Evolutionary conservation across 2,329 filamentous ascomycete genomes (phyloP).

Genomic region (Hymenoscyphus albidus): DNA sequence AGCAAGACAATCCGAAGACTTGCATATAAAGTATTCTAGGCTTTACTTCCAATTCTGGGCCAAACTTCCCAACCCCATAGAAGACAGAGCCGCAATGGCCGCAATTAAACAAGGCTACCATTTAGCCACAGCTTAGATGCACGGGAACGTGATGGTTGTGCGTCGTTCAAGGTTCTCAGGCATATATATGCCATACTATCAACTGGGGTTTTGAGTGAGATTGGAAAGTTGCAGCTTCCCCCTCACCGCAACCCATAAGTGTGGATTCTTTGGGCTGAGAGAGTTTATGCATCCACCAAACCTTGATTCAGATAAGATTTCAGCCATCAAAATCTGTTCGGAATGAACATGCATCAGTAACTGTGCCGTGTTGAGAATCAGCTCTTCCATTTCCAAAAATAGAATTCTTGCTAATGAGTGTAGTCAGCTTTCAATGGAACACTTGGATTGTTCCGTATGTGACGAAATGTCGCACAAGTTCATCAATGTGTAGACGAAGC

Average conservation of each 20-base stretch:
- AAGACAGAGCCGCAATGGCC: not conserved
- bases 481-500: conserved; percentile 1
- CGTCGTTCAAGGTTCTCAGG: not conserved
- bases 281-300: conserved; percentile 15
- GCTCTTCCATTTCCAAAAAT: not conserved
- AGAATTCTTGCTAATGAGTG: conserved; percentile 3
- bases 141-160: conserved; percentile 5
- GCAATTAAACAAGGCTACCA: not conserved
- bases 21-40: not conserved
- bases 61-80: not conserved
- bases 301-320: conserved; percentile 24
- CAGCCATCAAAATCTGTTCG: conserved; percentile 17
- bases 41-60: not conserved
- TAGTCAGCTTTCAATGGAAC: conserved; percentile 2
- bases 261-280: conserved; percentile 10
- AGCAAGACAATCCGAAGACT: not conserved
- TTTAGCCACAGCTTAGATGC: not conserved
- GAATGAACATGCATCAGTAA: conserved; percentile 9
- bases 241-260: conserved; percentile 13
- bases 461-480: not conserved
- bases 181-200: conserved; percentile 6
- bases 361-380: conserved; percentile 2
- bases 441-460: conserved; percentile 1
- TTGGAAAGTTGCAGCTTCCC: not conserved
- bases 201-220: conserved; percentile 1